Evolutionary conservation across 768 basidiomycete species (phyloP).

Genomic region (Tylopilus balloui): DNA sequence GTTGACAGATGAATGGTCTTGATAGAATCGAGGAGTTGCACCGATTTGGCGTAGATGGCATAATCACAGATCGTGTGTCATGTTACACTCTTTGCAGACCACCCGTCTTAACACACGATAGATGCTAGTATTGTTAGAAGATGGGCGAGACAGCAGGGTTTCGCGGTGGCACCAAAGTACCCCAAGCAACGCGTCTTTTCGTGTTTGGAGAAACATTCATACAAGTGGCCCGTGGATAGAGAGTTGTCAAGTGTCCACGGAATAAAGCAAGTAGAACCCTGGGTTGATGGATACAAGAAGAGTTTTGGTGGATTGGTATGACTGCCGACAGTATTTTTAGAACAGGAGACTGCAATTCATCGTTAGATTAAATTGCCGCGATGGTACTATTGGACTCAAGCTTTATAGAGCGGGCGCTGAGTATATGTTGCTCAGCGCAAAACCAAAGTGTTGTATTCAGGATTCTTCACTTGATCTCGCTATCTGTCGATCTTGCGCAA

Average conservation of each 20-base stretch:
- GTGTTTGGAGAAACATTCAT: slow-evolving; percentile 53
- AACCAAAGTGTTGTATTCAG: no score
- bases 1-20: slow-evolving; percentile 52
- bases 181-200: slow-evolving; percentile 55
- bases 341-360: background rate
- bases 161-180: slow-evolving; percentile 51
- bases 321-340: background rate
- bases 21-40: slow-evolving; percentile 58
- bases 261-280: no score
- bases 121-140: slow-evolving; percentile 57
- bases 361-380: no score
- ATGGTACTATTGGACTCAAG: no score
- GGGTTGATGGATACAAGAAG: background rate
- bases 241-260: background rate
- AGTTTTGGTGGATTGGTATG: background rate
- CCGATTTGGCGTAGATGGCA: slow-evolving; percentile 62
- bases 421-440: no score
- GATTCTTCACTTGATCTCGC: no score
- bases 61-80: slow-evolving; percentile 65
- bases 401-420: no score
- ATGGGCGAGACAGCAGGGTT: slow-evolving; percentile 49
- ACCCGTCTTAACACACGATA: slow-evolving; percentile 13
- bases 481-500: no score
- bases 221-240: background rate
- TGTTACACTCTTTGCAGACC: background rate